phyloP scores from a whole-genome alignment of 2,329 filamentous ascomycete genomes.

The Epichloe hybrida region DNA sequence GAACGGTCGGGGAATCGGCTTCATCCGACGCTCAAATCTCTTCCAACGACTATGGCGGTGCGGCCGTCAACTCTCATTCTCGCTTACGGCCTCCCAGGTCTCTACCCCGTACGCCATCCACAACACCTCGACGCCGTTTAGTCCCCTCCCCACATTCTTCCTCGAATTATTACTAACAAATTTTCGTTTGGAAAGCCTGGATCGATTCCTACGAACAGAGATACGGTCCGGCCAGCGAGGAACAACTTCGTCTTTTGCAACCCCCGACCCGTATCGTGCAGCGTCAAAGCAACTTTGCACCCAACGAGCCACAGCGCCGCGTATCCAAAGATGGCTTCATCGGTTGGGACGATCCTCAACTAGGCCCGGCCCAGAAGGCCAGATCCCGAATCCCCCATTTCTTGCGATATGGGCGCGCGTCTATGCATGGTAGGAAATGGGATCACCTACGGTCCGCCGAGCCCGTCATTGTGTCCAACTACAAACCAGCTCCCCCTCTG shows the following conservation, averaged over 20 bases:
- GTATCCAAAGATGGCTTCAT: slow-evolving; percentile 36
- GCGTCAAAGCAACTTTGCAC: slow-evolving; percentile 29
- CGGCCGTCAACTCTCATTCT: slow-evolving; percentile 6
- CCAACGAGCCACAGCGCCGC: slow-evolving; percentile 25
- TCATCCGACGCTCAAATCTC: slow-evolving; percentile 6
- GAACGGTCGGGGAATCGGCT: slow-evolving; percentile 6
- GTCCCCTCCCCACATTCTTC: neutral
- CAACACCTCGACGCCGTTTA: no score
- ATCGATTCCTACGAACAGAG: slow-evolving; percentile 33
- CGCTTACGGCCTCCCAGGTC: slow-evolving; percentile 16
- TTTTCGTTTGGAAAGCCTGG: slow-evolving; percentile 34
- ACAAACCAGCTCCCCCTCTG: slow-evolving; percentile 26
- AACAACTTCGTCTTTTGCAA: slow-evolving; percentile 26
- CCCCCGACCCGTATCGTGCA: slow-evolving; percentile 25
- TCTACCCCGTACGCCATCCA: slow-evolving; percentile 15
- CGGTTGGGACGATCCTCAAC: slow-evolving; percentile 24
- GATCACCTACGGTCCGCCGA: slow-evolving; percentile 46
- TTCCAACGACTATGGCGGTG: slow-evolving; percentile 3
- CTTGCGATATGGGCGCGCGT: slow-evolving; percentile 33
- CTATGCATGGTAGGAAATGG: slow-evolving; percentile 38
- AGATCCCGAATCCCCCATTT: slow-evolving; percentile 28
- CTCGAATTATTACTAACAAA: slow-evolving; percentile 14
- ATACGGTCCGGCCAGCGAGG: slow-evolving; percentile 23
- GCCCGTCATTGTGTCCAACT: slow-evolving; percentile 42
- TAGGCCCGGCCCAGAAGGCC: slow-evolving; percentile 20